Evolutionary conservation across 768 basidiomycete genomes (phyloP).

Genomic region (Collybiopsis luxurians): DNA sequence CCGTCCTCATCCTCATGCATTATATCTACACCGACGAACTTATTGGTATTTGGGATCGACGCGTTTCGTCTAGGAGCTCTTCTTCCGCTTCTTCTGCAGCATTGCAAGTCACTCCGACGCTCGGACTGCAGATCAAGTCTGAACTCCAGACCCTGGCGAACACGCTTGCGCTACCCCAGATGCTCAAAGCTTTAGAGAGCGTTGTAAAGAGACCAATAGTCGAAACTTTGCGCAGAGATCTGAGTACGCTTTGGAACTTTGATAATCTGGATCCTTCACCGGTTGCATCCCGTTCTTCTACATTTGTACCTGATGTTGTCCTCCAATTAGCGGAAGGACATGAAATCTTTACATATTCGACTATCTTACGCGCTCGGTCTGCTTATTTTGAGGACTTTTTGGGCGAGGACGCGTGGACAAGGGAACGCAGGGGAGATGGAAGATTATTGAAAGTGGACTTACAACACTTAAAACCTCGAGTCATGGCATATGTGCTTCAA

Average conservation of each 20-base stretch:
- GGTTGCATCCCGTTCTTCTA: neutral
- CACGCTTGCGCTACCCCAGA: conserved; percentile 52
- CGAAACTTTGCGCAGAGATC: conserved; percentile 47
- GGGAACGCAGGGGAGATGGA: conserved; percentile 52
- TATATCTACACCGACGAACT: conserved; percentile 90
- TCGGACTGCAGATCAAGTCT: conserved; percentile 43
- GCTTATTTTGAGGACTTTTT: conserved; percentile 85
- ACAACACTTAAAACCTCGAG: conserved; percentile 67
- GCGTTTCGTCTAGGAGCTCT: conserved; percentile 48
- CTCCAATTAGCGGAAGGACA: conserved; percentile 62
- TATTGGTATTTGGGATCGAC: conserved; percentile 80
- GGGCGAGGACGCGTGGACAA: conserved; percentile 79
- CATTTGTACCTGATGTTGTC: conserved; percentile 59
- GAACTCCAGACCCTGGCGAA: conserved; percentile 63
- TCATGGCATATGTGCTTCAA: conserved; percentile 71
- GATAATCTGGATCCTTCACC: neutral
- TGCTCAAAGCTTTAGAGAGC: conserved; percentile 55
- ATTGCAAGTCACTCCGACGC: conserved; percentile 36
- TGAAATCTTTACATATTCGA: conserved; percentile 65
- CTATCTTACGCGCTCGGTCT: conserved; percentile 78
- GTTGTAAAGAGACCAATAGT: conserved; percentile 54
- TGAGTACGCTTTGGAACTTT: conserved; percentile 40
- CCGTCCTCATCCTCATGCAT: conserved; percentile 71
- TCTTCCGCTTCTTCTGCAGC: neutral
- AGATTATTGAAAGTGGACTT: conserved; percentile 61